Conservation (phyloP, 345 rosid genomes). For the Carallia pectinifolia region DNA sequence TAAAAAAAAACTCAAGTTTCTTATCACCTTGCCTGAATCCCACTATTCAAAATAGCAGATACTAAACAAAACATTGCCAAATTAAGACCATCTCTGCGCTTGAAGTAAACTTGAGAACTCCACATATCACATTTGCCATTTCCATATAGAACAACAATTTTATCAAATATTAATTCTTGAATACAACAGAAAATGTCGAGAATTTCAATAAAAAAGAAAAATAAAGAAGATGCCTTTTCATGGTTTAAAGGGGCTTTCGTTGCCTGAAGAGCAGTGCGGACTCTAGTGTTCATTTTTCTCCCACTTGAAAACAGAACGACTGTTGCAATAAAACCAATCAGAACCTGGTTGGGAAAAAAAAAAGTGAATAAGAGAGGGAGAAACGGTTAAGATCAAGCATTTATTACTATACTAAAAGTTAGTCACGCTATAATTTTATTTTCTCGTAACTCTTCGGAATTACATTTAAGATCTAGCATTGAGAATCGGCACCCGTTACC, state of each 20-base stretch:
- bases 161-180: constrained; percentile 5
- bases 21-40: neutral
- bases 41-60: neutral
- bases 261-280: constrained; percentile 61
- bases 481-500: too few relatives aligned
- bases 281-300: constrained; percentile 66
- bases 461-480: too few relatives aligned
- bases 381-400: neutral
- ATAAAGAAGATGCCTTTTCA: constrained; percentile 41
- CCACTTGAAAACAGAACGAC: constrained; percentile 29
- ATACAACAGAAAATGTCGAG: constrained; percentile 9
- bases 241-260: constrained; percentile 64
- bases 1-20: constrained; percentile 19
- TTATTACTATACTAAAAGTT: too few relatives aligned
- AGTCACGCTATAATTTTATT: neutral
- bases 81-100: neutral
- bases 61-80: too few relatives aligned
- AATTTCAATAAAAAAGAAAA: neutral
- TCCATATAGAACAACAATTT: constrained; percentile 5
- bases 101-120: neutral
- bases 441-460: neutral
- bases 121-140: neutral
- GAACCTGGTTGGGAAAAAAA: constrained; percentile 21
- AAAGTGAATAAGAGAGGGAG: neutral
- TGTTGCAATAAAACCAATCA: constrained; percentile 19